Conservation (phyloP, 1,139 yeast species). For the Blastobotrys buckinghamii region DNA sequence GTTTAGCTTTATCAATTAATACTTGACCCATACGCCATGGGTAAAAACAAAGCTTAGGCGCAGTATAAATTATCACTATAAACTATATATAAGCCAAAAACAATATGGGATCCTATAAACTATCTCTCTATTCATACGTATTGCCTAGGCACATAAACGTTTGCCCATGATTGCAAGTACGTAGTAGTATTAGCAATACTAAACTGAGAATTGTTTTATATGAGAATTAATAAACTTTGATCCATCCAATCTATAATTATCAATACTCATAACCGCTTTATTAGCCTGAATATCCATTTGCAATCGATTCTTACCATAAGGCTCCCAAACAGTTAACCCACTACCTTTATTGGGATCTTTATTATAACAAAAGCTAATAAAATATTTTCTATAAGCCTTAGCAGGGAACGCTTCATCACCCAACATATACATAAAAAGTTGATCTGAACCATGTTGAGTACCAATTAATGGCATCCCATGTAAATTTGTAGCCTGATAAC, state of each 20-base stretch:
- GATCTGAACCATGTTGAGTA: neutral
- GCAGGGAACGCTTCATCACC: conserved; percentile 11
- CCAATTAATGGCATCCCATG: conserved; percentile 1
- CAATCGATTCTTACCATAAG: conserved; percentile 1
- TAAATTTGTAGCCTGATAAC: neutral
- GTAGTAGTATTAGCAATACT: no score
- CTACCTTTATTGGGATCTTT: conserved; percentile 16
- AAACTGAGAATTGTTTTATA: no score
- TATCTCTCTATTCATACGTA: no score
- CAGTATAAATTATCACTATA: no score
- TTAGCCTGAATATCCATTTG: conserved; percentile 1
- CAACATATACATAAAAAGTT: neutral
- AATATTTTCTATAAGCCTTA: conserved; percentile 17
- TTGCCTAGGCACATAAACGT: no score
- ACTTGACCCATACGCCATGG: no score
- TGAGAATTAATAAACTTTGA: neutral
- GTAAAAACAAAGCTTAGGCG: no score
- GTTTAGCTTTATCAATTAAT: no score
- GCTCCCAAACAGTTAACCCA: conserved; percentile 7
- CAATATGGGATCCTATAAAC: no score
- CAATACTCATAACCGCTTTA: neutral
- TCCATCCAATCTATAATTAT: neutral
- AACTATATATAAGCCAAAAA: no score
- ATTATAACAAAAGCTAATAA: conserved; percentile 18
- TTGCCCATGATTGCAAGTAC: no score